phyloP scores from a whole-genome alignment of 495 filamentous ascomycete genomes.

The Penicillium arizonense region DNA sequence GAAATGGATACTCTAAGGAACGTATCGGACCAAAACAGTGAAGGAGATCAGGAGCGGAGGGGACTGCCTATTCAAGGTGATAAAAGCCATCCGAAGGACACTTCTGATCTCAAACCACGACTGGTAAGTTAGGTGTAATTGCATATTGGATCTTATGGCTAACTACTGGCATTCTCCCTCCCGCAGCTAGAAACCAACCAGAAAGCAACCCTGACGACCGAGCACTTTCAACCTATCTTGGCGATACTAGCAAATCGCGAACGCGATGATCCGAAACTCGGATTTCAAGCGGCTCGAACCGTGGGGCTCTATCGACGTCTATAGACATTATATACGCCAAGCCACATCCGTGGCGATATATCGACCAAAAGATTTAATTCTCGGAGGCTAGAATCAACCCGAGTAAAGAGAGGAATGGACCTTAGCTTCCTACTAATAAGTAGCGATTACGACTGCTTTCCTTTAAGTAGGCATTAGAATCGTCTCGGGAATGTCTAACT shows the following conservation, averaged over 20 bases:
- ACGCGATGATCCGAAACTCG: neutral
- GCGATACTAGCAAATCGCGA: neutral
- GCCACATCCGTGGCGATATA: neutral
- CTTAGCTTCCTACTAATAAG: neutral
- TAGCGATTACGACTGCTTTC: neutral
- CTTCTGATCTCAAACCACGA: too few relatives aligned
- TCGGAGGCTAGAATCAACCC: neutral
- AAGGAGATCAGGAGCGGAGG: too few relatives aligned
- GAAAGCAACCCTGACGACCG: neutral
- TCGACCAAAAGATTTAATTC: neutral
- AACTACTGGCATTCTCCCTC: too few relatives aligned
- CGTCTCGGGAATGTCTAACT: neutral
- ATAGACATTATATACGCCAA: neutral
- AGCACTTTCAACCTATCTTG: neutral
- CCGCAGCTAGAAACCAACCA: too few relatives aligned
- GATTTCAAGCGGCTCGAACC: neutral
- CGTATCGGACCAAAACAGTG: too few relatives aligned
- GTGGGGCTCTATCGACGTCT: neutral
- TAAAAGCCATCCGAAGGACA: too few relatives aligned
- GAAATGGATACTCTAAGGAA: too few relatives aligned
- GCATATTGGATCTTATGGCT: neutral
- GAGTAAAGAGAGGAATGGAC: neutral
- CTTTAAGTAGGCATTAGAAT: neutral
- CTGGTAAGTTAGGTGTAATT: too few relatives aligned
- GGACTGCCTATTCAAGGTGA: too few relatives aligned